Evolutionary conservation across 331 rosid genomes (phyloP).

Genomic region (Quercus tomentella): DNA sequence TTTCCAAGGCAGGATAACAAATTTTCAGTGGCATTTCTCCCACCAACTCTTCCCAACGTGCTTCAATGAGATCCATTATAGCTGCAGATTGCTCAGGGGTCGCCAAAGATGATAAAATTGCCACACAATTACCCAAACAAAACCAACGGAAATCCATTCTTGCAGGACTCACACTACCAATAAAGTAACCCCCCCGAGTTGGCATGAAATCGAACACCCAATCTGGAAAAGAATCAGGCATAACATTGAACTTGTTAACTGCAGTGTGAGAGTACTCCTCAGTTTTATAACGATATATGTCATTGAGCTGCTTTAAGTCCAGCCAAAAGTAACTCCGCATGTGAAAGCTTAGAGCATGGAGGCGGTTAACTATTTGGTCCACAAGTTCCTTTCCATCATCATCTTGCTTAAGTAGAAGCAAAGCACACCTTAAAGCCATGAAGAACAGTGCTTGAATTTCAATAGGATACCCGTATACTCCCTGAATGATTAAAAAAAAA

Average conservation of each 20-base stretch:
- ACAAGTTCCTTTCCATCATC: conserved; percentile 19
- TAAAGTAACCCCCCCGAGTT: conserved; percentile 30
- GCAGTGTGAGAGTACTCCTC: conserved; percentile 42
- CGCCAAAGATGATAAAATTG: conserved; percentile 31
- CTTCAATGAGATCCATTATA: conserved; percentile 36
- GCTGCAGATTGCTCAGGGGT: conserved; percentile 33
- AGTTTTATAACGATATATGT: conserved; percentile 35
- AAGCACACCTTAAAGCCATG: conserved; percentile 33
- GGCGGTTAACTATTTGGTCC: conserved; percentile 19
- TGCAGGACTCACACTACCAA: conserved; percentile 37
- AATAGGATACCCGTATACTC: conserved; percentile 34
- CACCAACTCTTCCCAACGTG: conserved; percentile 34
- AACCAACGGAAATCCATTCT: conserved; percentile 43
- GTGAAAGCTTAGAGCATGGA: conserved; percentile 34
- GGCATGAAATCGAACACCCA: conserved; percentile 42
- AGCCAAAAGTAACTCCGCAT: conserved; percentile 37
- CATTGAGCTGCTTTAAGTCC: conserved; percentile 35
- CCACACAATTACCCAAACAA: conserved; percentile 34
- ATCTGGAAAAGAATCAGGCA: conserved; percentile 32
- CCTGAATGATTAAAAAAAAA: conserved; percentile 2
- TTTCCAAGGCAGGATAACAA: conserved; percentile 24
- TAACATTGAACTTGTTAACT: conserved; percentile 38
- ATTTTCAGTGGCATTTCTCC: conserved; percentile 39
- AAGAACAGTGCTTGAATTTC: conserved; percentile 40
- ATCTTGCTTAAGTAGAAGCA: conserved; percentile 26